phyloP scores from a whole-genome alignment of 2,329 filamentous ascomycete genomes.

The Pseudocercospora musae region DNA sequence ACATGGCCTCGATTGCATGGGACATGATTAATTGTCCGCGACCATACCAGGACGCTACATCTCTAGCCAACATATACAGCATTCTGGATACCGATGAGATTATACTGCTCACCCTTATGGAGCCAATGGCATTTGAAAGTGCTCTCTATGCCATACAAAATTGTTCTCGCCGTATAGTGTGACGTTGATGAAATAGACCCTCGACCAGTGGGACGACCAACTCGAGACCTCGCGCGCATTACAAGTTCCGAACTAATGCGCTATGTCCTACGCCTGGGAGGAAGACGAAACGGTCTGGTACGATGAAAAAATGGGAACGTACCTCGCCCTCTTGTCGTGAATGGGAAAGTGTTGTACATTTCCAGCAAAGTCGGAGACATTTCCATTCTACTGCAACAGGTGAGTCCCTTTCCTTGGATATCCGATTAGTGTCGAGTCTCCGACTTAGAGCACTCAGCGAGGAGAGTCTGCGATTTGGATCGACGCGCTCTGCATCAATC shows the following conservation, averaged over 20 bases:
- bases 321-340: not conserved
- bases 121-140: not conserved
- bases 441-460: not conserved
- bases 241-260: too few species aligned
- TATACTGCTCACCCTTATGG: not conserved
- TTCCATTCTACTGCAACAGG: not conserved
- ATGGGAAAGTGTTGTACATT: not conserved
- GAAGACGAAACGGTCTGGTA: not conserved
- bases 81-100: not conserved
- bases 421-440: not conserved
- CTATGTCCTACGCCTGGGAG: not conserved
- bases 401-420: not conserved
- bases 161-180: not conserved
- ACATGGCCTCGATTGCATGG: too few species aligned
- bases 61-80: not conserved
- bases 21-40: too few species aligned
- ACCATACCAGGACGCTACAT: too few species aligned
- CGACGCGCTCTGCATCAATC: constrained; percentile 15
- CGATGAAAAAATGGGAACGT: not conserved
- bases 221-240: too few species aligned
- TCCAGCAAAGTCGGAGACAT: constrained; percentile 1
- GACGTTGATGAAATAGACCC: not conserved
- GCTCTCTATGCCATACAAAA: not conserved
- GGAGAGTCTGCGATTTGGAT: constrained; percentile 2
- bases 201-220: too few species aligned